These are phyloP conservation scores for Thalassiosira livingstoniorum DNA, from an alignment of 352 stramenopile genomes.

Conservation along the genomic window DNA sequence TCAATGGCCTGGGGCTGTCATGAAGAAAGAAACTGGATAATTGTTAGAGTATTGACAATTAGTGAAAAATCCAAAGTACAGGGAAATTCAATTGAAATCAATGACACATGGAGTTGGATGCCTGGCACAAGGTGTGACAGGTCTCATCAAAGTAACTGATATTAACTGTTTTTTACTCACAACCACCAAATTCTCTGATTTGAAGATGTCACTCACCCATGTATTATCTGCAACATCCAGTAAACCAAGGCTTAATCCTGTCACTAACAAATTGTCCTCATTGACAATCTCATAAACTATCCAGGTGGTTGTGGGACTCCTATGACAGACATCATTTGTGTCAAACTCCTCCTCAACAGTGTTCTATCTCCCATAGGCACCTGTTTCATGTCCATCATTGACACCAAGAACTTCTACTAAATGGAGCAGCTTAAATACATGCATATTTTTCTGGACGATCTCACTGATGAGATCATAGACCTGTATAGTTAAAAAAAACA, in stretches of 20 bases:
- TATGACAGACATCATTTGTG: background rate
- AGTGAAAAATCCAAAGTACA: slow-evolving; percentile 10
- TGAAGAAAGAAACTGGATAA: slow-evolving; percentile 17
- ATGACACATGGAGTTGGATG: slow-evolving; percentile 17
- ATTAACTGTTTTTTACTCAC: slow-evolving; percentile 58
- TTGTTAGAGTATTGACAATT: slow-evolving; percentile 27
- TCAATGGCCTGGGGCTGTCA: background rate
- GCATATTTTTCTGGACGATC: background rate
- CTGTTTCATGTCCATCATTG: background rate
- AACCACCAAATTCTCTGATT: slow-evolving; percentile 22
- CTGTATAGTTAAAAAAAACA: slow-evolving; percentile 26
- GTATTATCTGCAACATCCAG: slow-evolving; percentile 21
- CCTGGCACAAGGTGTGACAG: slow-evolving; percentile 9
- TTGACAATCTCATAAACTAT: slow-evolving; percentile 26
- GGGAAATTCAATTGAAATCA: background rate
- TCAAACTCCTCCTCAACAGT: too few relatives aligned
- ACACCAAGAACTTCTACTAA: slow-evolving; percentile 32
- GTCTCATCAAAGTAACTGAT: slow-evolving; percentile 33
- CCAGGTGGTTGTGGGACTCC: background rate
- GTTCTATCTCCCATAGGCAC: background rate
- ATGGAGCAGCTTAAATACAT: slow-evolving; percentile 52
- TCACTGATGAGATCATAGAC: slow-evolving; percentile 39
- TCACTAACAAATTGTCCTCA: slow-evolving; percentile 33
- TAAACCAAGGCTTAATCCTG: slow-evolving; percentile 40
- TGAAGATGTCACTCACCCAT: slow-evolving; percentile 36